Evolutionary conservation across 345 rosid species (phyloP), one percentile per base, ranked within the genome.

Genomic region (Populus pruinosa): DNA sequence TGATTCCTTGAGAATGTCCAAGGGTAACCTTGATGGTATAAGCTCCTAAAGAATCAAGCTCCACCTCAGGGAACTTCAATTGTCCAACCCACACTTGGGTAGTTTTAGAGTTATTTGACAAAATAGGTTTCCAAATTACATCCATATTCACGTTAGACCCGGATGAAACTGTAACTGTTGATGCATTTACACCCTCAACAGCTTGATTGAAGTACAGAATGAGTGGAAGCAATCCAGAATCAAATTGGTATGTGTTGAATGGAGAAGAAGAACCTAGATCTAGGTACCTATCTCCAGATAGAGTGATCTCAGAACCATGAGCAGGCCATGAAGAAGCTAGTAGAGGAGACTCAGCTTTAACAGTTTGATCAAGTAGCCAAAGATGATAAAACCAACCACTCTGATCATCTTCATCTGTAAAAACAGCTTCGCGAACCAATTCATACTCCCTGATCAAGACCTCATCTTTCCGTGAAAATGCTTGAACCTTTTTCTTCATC

Each of bases 371-470:
- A 82, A 93, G 91, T 84, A 96, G 95, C 98, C 99, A 96, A 74
- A 81, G 96, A 89, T 93, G 96, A 86, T 96, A 96, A 88, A 93
- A 92, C 99, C 98, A 96, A 69, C 93, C 98, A 76, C 99, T 91
- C 87, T 93, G 98, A 81, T 93, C 98, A 83, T 89, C 94, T 53
- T 90, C 91, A 79, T 96, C 98, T 0, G 94, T 93, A 78, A 92
- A 93, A 80, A 93, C 82, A 56, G 98, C 98, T 66, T 86, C 82
- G 76, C 87, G 94, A 61, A 96, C 91, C 77, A 88, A 75, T 55
- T 87, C 89, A 85, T 86, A 91, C 85, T 96, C 98, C 47, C 88
- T 87, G 12, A 86, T 89, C 67, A 91, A 79, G 73, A 91, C 88
- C 50, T 76, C 87, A 44, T 87, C 86, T 79, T 87, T 86, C 33